These are phyloP conservation scores for Coemansia sp. DNA, from an alignment of 192 early-diverging fungal species.

Conservation along the genomic window DNA sequence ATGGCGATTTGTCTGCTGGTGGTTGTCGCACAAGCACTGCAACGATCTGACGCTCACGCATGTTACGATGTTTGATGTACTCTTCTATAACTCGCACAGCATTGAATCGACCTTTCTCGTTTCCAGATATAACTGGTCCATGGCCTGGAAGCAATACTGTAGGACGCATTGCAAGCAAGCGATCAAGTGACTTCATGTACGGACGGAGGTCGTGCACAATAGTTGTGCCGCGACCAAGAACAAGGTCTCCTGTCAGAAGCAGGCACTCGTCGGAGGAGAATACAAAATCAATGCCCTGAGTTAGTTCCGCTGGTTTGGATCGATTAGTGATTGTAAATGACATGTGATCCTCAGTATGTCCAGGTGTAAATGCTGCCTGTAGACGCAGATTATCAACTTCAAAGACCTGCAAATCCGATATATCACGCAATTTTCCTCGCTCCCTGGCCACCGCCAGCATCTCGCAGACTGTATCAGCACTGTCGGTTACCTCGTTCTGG, in stretches of 20 bases:
- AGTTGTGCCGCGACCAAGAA: conserved; percentile 81
- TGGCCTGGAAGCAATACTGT: conserved; percentile 69
- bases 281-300: not conserved
- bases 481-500: not conserved
- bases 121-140: conserved; percentile 67
- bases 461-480: conserved; percentile 1
- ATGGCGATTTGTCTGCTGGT: not conserved
- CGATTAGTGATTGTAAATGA: conserved; percentile 70
- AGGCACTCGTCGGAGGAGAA: not conserved
- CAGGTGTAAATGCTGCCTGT: conserved; percentile 71
- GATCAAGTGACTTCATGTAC: conserved; percentile 68
- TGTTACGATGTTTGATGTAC: conserved; percentile 75
- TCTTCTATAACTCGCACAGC: conserved; percentile 63
- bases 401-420: conserved; percentile 65
- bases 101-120: conserved; percentile 20
- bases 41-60: conserved; percentile 77
- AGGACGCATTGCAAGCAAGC: conserved; percentile 48
- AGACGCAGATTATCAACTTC: conserved; percentile 58
- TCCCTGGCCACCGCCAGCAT: conserved; percentile 4
- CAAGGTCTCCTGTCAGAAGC: conserved; percentile 77
- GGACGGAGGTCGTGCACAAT: conserved; percentile 70
- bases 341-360: conserved; percentile 80
- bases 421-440: conserved; percentile 15
- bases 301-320: conserved; percentile 18
- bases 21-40: conserved; percentile 24